Conservation (phyloP, 257 asterid genomes). For the Handroanthus guayacan region DNA sequence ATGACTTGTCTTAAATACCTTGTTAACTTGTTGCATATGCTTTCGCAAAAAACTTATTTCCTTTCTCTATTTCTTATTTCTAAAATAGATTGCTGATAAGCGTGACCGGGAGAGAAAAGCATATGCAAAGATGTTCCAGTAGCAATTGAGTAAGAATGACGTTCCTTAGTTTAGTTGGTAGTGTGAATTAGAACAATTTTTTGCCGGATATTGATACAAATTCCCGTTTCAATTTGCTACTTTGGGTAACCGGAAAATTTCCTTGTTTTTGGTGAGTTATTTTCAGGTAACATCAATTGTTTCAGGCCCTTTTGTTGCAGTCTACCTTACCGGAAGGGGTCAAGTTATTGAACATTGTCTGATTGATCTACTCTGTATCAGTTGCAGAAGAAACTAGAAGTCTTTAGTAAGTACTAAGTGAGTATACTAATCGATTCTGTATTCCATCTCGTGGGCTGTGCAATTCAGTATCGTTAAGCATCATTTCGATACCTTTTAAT, state of each 20-base stretch:
- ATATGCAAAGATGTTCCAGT: conserved; percentile 62
- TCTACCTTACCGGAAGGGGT: neutral
- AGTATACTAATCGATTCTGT: neutral
- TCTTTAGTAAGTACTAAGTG: conserved; percentile 27
- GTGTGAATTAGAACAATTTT: too few relatives aligned
- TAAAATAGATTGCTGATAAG: conserved; percentile 57
- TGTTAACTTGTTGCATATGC: neutral
- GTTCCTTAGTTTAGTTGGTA: conserved; percentile 16
- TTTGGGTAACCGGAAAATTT: too few relatives aligned
- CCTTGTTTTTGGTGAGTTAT: too few relatives aligned
- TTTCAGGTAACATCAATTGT: conserved; percentile 14
- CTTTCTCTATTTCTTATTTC: conserved; percentile 6
- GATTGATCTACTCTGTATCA: neutral
- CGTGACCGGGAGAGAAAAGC: conserved; percentile 66
- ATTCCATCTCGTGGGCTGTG: neutral
- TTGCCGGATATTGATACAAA: neutral
- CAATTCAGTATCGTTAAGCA: neutral
- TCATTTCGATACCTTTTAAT: neutral
- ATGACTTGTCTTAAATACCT: neutral
- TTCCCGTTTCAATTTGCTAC: too few relatives aligned
- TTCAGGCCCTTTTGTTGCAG: conserved; percentile 29
- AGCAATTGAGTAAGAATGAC: conserved; percentile 31
- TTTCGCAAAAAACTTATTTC: conserved; percentile 25
- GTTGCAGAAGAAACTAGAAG: conserved; percentile 8
- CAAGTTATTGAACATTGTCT: conserved; percentile 2